These are phyloP conservation scores for Ceratocystis variospora DNA, from an alignment of 2,329 filamentous ascomycete species.

Conservation along the genomic window DNA sequence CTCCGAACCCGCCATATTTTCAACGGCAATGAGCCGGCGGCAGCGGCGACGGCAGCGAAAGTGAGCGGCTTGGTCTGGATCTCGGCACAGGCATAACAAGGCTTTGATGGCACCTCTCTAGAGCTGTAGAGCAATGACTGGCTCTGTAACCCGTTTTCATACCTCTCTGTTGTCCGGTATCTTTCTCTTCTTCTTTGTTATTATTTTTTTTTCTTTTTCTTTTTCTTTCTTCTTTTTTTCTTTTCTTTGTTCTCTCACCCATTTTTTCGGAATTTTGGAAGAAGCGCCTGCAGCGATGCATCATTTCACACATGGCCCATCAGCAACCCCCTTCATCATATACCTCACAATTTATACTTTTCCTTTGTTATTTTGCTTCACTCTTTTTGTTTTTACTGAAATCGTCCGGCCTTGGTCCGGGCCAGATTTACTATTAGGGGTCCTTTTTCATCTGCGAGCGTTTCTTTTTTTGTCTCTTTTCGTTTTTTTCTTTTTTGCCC, in stretches of 20 bases:
- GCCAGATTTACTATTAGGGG: constrained; percentile 8
- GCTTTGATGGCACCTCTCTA: neutral
- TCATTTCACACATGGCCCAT: constrained; percentile 11
- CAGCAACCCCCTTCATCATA: constrained; percentile 12
- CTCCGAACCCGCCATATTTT: too few relatives aligned
- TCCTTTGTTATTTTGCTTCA: constrained; percentile 6
- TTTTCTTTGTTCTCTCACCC: constrained; percentile 7
- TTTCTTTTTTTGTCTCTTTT: constrained; percentile 11
- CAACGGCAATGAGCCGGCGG: too few relatives aligned
- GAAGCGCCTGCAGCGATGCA: constrained; percentile 20
- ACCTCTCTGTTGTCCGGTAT: constrained; percentile 1
- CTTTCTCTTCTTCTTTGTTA: constrained; percentile 6
- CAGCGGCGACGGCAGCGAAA: neutral
- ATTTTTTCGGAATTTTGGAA: constrained; percentile 14
- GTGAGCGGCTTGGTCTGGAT: neutral
- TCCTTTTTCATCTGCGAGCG: neutral
- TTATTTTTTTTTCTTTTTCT: constrained; percentile 4
- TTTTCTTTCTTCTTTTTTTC: constrained; percentile 3
- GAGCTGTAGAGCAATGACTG: too few relatives aligned
- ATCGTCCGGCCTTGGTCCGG: constrained; percentile 9
- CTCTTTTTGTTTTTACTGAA: neutral
- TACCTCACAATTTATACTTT: constrained; percentile 12
- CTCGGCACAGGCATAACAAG: neutral
- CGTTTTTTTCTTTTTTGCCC: constrained; percentile 9
- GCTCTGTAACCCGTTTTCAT: neutral